Evolutionary conservation across 208 protist species (phyloP), one percentile per base, ranked within the genome.

Genomic region (Leishmania turanica): DNA sequence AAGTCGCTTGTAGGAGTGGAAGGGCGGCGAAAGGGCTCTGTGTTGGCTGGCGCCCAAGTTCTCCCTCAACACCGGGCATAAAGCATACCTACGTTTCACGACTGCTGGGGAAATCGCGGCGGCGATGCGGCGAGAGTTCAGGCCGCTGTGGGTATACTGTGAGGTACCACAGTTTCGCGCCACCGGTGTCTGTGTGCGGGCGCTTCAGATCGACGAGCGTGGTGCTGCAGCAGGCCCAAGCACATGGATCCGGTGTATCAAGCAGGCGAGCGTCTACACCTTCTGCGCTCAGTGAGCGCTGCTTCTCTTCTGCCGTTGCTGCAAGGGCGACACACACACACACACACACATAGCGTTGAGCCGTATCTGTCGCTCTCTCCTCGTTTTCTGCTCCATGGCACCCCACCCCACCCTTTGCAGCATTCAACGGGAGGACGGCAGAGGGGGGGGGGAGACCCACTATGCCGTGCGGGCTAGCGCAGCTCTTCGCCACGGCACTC

Each of bases 241-340:
- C 37, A 89, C 95, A 27, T 98, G 95, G 96, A 96, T 99, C 34
- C 91, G 96, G 24, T 97, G 96, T 90, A 91, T 98, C 73, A 98
- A 95, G 1, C 89, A 97, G 64, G 90, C 89, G 54, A 88, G 88
- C 70, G 92, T 87, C 56, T 98, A 99, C 78, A 89, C 96, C n/a
- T 97, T 94, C 69, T 87, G 86, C 27, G 84, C 78, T 3, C 82
- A 89, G 76, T 95, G 72, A 89, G n/a, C 11, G n/a, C n/a, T 37
- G n/a, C 11, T 17, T n/a, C 60, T 65, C 60, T 37, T 62, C 56
- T 62, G 56, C 56, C 6, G 13, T n/a, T 62, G 13, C 7, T 62
- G 13, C 2, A n/a, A 3, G 24, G 0, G 19, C 19, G 27, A 69
- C 64, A 11, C 13, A 69, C 64, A 69, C 31, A 21, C 64, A 68